These are phyloP conservation scores for Fusarium tuaranense DNA, from an alignment of 2,329 filamentous ascomycete species.

Conservation along the genomic window DNA sequence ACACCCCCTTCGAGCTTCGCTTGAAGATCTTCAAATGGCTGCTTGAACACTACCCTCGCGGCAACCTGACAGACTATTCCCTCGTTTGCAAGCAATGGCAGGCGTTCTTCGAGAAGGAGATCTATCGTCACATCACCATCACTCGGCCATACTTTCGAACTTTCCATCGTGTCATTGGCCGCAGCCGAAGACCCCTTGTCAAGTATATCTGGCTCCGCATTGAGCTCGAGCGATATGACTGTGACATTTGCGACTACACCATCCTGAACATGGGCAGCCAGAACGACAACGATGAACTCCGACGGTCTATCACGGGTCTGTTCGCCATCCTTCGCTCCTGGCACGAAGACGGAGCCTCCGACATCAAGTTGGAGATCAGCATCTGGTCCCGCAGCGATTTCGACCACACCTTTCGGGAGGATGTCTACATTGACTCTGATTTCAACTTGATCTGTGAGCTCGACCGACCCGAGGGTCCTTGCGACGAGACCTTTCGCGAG, in stretches of 20 bases:
- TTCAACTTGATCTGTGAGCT: neutral
- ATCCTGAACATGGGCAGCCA: neutral
- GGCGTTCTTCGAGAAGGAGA: slow-evolving; percentile 1
- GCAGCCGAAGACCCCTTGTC: neutral
- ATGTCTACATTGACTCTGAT: neutral
- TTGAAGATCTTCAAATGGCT: neutral
- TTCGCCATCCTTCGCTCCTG: neutral
- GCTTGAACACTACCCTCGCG: no score
- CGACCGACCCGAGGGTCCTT: neutral
- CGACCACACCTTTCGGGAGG: neutral
- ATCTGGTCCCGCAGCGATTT: neutral
- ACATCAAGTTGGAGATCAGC: slow-evolving; percentile 4
- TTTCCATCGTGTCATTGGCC: neutral
- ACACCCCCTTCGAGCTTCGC: neutral
- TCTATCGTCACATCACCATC: slow-evolving; percentile 6
- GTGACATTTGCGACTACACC: neutral
- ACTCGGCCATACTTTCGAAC: neutral
- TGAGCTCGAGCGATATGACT: neutral
- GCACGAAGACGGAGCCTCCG: neutral
- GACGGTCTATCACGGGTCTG: neutral
- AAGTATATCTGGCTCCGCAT: slow-evolving; percentile 3
- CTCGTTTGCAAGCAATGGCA: slow-evolving; percentile 5
- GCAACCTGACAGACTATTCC: neutral
- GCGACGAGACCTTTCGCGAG: neutral
- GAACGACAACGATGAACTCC: neutral